Conservation (phyloP, 371 early-diverging fungal species). For the Mucor sp. region DNA sequence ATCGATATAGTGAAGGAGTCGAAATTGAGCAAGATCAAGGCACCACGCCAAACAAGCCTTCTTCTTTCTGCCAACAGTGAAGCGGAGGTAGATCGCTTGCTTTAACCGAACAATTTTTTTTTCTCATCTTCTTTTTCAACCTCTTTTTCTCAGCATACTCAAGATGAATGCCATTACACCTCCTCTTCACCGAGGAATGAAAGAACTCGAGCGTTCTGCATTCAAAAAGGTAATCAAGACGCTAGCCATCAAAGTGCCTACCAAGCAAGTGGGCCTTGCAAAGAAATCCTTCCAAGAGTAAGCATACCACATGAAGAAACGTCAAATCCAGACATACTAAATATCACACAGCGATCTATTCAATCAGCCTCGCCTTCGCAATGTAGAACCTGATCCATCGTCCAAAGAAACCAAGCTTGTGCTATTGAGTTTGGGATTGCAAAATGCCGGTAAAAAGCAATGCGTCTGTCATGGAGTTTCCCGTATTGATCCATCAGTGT, state of each 20-base stretch:
- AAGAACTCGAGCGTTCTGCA: slow-evolving; percentile 59
- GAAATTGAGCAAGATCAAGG: background rate
- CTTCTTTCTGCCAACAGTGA: background rate
- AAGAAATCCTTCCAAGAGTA: slow-evolving; percentile 58
- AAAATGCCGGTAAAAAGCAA: slow-evolving; percentile 11
- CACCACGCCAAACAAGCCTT: background rate
- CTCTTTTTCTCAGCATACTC: background rate
- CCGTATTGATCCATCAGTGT: background rate
- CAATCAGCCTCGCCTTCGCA: slow-evolving; percentile 71
- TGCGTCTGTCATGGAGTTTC: background rate
- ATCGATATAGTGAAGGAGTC: background rate
- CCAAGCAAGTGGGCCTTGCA: slow-evolving; percentile 55
- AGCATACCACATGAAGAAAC: no score
- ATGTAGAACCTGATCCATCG: slow-evolving; percentile 63
- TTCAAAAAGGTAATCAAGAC: slow-evolving; percentile 60
- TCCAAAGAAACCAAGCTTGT: slow-evolving; percentile 64
- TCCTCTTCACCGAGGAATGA: slow-evolving; percentile 57
- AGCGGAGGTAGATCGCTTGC: background rate
- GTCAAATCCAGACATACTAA: background rate
- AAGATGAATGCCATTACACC: slow-evolving; percentile 20
- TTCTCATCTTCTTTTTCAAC: background rate
- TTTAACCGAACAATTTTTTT: background rate
- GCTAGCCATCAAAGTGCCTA: slow-evolving; percentile 68
- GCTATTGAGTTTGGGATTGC: slow-evolving; percentile 49
- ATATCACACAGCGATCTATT: slow-evolving; percentile 58